phyloP scores from a whole-genome alignment of 1,139 yeast species.

The Lodderomyces parapsilosis region DNA sequence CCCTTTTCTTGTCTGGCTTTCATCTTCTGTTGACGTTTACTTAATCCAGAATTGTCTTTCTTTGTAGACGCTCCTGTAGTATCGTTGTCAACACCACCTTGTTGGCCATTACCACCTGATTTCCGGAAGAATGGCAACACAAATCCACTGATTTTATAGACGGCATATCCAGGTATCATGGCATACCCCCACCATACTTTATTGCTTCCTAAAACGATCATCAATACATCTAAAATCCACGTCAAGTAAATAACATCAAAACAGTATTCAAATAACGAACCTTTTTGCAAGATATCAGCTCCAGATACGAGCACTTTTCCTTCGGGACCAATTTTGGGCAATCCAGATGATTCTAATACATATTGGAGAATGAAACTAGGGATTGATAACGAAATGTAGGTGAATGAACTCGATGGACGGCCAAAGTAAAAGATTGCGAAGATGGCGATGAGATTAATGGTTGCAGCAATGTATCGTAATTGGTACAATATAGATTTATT shows the following conservation, averaged over 20 bases:
- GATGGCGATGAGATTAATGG: constrained; percentile 42
- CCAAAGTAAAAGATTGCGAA: constrained; percentile 40
- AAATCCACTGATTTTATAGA: constrained; percentile 45
- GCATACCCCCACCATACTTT: constrained; percentile 60
- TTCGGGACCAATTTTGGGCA: constrained; percentile 52
- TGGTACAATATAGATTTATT: constrained; percentile 55
- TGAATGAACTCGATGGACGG: constrained; percentile 55
- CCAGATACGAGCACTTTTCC: constrained; percentile 51
- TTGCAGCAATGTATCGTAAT: constrained; percentile 49
- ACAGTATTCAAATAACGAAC: constrained; percentile 68
- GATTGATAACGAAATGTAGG: constrained; percentile 52
- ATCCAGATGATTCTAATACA: constrained; percentile 61
- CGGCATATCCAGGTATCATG: constrained; percentile 51
- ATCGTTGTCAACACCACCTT: background rate
- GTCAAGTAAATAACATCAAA: constrained; percentile 76
- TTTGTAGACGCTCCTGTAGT: background rate
- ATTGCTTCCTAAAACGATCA: constrained; percentile 55
- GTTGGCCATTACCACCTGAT: constrained; percentile 4
- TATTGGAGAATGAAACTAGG: constrained; percentile 60
- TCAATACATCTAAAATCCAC: constrained; percentile 56
- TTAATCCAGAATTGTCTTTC: constrained; percentile 21
- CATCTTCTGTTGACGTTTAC: constrained; percentile 50
- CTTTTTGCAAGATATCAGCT: constrained; percentile 62
- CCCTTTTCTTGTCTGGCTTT: constrained; percentile 46
- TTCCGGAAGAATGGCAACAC: constrained; percentile 22